These are phyloP conservation scores for Podospora pseudopauciseta DNA, from an alignment of 495 filamentous ascomycete species.

Conservation along the genomic window DNA sequence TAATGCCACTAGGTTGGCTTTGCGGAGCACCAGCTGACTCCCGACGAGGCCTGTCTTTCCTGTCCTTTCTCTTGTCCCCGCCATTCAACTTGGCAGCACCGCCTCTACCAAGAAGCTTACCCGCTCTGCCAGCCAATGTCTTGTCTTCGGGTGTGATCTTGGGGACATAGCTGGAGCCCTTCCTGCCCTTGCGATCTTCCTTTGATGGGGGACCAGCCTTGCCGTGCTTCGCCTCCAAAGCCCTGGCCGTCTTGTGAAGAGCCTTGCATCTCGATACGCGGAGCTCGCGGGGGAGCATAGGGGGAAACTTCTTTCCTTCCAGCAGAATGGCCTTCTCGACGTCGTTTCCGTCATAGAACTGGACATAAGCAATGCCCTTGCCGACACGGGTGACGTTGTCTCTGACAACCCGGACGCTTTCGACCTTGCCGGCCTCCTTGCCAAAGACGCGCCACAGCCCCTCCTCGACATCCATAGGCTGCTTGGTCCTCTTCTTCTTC, in stretches of 20 bases:
- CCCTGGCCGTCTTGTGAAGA: conserved; percentile 62
- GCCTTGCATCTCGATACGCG: conserved; percentile 83
- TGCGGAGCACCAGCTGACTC: not conserved
- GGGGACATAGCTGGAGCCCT: conserved; percentile 50
- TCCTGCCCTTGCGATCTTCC: conserved; percentile 12
- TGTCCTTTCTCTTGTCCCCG: conserved; percentile 28
- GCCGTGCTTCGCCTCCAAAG: conserved; percentile 35
- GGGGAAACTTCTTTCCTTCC: conserved; percentile 87
- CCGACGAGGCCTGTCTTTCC: conserved; percentile 26
- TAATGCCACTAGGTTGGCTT: conserved; percentile 24
- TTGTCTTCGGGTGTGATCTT: conserved; percentile 64
- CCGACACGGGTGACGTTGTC: conserved; percentile 87
- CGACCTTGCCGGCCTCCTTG: conserved; percentile 70
- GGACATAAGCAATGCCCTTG: conserved; percentile 97
- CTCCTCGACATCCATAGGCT: conserved; percentile 88
- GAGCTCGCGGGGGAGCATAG: conserved; percentile 81
- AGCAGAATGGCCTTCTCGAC: conserved; percentile 85
- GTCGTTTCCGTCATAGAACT: conserved; percentile 79
- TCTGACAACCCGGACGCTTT: conserved; percentile 90
- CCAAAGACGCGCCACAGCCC: conserved; percentile 88
- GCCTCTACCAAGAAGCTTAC: conserved; percentile 76
- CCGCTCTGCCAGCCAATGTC: conserved; percentile 73
- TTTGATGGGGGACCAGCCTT: conserved; percentile 8
- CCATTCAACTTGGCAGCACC: conserved; percentile 59
- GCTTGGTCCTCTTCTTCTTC: conserved; percentile 59